Evolutionary conservation across 345 rosid species (phyloP).

Genomic region (Eucalyptus dawsonii): DNA sequence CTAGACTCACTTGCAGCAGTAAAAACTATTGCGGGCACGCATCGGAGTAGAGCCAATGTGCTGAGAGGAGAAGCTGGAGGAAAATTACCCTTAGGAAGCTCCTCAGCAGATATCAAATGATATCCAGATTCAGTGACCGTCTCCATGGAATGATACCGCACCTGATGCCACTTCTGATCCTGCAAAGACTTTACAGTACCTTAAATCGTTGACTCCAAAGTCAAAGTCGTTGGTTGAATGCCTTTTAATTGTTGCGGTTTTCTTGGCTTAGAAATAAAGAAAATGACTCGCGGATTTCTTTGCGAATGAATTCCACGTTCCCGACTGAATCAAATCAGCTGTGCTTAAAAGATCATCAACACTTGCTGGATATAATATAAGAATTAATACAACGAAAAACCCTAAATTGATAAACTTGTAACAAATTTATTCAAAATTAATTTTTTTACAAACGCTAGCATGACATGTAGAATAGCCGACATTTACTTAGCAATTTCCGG

Average conservation of each 20-base stretch:
- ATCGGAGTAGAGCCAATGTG: not conserved
- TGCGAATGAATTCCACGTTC: too few relatives aligned
- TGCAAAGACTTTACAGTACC: not conserved
- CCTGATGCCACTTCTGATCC: not conserved
- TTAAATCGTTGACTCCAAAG: not conserved
- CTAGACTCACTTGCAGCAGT: not conserved
- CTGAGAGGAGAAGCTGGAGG: not conserved
- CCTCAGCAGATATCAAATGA: not conserved
- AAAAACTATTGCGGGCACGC: not conserved
- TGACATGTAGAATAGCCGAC: fast-evolving
- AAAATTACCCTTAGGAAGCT: not conserved
- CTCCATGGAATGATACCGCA: not conserved
- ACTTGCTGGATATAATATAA: too few relatives aligned
- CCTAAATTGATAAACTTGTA: too few relatives aligned
- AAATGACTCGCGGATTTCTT: not conserved
- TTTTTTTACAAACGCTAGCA: fast-evolving
- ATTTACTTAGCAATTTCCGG: fast-evolving
- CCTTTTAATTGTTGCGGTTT: not conserved
- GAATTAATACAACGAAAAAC: too few relatives aligned
- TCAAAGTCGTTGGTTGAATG: not conserved
- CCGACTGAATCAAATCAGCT: too few relatives aligned
- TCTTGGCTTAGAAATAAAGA: not conserved
- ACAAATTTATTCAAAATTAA: too few relatives aligned
- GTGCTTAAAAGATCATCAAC: too few relatives aligned
- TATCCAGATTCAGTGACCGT: not conserved